phyloP scores from a whole-genome alignment of 1,284 basidiomycete genomes.

The Papiliotrema nemorosa region DNA sequence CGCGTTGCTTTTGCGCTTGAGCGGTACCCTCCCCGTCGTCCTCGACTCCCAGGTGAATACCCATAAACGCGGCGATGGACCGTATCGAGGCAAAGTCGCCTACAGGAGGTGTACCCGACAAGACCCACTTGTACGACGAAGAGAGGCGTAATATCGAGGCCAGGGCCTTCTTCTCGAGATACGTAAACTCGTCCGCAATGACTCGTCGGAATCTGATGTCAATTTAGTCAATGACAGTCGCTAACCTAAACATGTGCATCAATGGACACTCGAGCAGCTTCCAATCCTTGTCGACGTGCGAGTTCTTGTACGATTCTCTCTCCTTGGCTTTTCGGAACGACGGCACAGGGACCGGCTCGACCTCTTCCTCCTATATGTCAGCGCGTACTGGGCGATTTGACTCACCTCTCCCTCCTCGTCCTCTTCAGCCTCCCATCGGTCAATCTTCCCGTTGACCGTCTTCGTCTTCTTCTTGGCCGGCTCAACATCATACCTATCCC shows the following conservation, averaged over 20 bases:
- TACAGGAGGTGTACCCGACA: slow-evolving; percentile 93
- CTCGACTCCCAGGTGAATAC: slow-evolving; percentile 80
- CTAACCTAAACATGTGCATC: slow-evolving; percentile 77
- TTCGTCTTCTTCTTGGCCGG: slow-evolving; percentile 54
- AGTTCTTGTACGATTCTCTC: slow-evolving; percentile 48
- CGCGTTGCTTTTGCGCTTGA: slow-evolving; percentile 69
- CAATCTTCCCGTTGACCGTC: slow-evolving; percentile 11
- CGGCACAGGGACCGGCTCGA: slow-evolving; percentile 25
- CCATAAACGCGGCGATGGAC: slow-evolving; percentile 78
- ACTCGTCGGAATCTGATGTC: slow-evolving; percentile 63
- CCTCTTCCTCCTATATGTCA: slow-evolving; percentile 11
- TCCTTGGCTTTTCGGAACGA: slow-evolving; percentile 28
- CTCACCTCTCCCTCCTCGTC: slow-evolving; percentile 50
- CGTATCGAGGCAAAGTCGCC: slow-evolving; percentile 87
- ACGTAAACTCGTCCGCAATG: slow-evolving; percentile 93
- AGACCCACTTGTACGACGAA: slow-evolving; percentile 81
- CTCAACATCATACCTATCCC: slow-evolving; percentile 35
- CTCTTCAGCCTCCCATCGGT: slow-evolving; percentile 43
- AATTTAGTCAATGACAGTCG: neutral
- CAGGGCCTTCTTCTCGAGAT: slow-evolving; percentile 75
- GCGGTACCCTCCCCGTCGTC: slow-evolving; percentile 81
- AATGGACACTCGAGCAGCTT: slow-evolving; percentile 74
- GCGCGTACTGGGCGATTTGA: neutral
- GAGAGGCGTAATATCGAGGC: slow-evolving; percentile 72
- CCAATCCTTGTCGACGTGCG: slow-evolving; percentile 68